Evolutionary conservation across 352 stramenopile species (phyloP), one percentile per base, ranked within the genome.

Genomic region (Bremia lactucae): DNA sequence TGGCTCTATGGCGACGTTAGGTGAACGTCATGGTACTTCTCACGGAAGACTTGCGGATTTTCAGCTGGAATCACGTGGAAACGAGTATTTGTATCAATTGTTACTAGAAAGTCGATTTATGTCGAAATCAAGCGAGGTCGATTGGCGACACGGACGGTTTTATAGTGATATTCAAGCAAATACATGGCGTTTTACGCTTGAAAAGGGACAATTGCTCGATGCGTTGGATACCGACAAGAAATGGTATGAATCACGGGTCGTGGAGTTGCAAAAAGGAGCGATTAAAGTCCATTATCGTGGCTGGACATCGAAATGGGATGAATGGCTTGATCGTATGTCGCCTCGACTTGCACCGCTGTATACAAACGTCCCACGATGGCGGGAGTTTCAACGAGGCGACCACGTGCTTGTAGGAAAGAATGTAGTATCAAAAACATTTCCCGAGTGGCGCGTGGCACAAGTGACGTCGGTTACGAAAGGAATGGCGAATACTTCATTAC

Each of bases 261-360:
- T 87, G 2, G 63, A 56, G 0, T n/a, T 75, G 20, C 47, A 60
- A 1, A 29, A 56, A 0, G 56, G 20, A 4, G 54, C 78, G 2
- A 64, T 98, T 22, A 67, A 92, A 22, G 82, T 98, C 22, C 93
- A 98, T 57, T 98, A 97, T 56, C 96, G 97, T 42, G 95, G 95
- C 5, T 98, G 95, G 95, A 96, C 95, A 2, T 48, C 77, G 8
- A 89, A 95, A 46, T 99, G 95, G 95, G 94, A 99, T 62, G 93
- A 98, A 61, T 98, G 92, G 91, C 64, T 98, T 18, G 52, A 70
- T 4, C 82, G 72, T 21, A 69, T 87, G 46, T 97, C 93, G 8
- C 47, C 74, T 10, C 73, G 93, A 6, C 59, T 99, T 21, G 73
- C 82, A 19, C 87, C 85, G 2, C 89, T 98, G 41, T 78, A 96